Percentiles rank a stretch among this genome's conserved stretches.
phyloP scores from a whole-genome alignment of 805 yeast species.

The Monosporozyma siamensis region DNA sequence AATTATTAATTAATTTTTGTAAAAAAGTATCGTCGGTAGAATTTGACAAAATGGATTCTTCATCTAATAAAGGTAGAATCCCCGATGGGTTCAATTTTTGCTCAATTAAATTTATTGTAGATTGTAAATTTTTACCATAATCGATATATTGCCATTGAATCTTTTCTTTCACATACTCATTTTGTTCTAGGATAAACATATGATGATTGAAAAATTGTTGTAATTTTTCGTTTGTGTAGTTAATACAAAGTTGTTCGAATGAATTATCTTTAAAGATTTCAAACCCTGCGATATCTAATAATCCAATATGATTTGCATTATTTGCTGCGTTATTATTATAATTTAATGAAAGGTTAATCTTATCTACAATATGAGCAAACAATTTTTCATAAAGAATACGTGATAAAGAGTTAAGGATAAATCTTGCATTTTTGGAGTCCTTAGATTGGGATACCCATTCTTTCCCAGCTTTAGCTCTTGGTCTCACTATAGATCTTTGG shows the following conservation, averaged over 20 bases:
- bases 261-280: conserved; percentile 92
- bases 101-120: conserved; percentile 89
- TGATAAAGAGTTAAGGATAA: conserved; percentile 77
- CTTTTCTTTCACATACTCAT: conserved; percentile 85
- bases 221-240: conserved; percentile 92
- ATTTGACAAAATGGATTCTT: conserved; percentile 90
- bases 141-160: conserved; percentile 95
- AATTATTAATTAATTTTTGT: conserved; percentile 61
- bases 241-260: conserved; percentile 94
- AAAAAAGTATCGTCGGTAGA: conserved; percentile 77
- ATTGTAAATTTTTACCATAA: conserved; percentile 89
- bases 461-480: conserved; percentile 84
- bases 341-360: conserved; percentile 62
- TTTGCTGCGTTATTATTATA: conserved; percentile 29
- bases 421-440: conserved; percentile 69
- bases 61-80: conserved; percentile 77
- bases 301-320: conserved; percentile 69
- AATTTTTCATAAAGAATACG: conserved; percentile 78
- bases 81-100: conserved; percentile 59
- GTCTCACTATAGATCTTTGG: conserved; percentile 54
- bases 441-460: conserved; percentile 77
- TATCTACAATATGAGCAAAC: conserved; percentile 66
- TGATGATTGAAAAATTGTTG: conserved; percentile 98
- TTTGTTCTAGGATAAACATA: conserved; percentile 94
- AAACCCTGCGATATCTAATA: conserved; percentile 94